These are phyloP conservation scores for Ustilago trichophora DNA, from an alignment of 1,284 basidiomycete species.

Conservation along the genomic window DNA sequence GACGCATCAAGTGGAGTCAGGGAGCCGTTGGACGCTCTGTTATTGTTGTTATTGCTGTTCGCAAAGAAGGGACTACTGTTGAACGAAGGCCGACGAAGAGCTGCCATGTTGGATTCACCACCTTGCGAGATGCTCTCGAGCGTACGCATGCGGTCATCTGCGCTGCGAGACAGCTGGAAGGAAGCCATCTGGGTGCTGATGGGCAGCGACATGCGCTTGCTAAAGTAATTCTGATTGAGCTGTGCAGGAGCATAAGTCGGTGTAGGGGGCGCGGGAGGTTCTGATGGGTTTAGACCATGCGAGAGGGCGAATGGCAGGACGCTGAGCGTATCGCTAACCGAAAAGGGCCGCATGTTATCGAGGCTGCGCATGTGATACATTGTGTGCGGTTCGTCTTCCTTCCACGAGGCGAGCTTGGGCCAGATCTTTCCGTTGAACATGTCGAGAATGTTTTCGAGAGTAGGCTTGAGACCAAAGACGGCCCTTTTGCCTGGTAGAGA, in stretches of 20 bases:
- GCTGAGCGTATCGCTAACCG: slow-evolving; percentile 41
- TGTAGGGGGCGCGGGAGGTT: slow-evolving; percentile 55
- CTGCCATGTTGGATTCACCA: slow-evolving; percentile 20
- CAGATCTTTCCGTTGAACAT: slow-evolving; percentile 82
- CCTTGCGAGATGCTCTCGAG: slow-evolving; percentile 39
- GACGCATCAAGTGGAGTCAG: slow-evolving; percentile 12
- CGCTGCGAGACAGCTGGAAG: slow-evolving; percentile 28
- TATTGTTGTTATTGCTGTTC: neutral
- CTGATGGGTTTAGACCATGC: slow-evolving; percentile 53
- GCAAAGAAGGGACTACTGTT: slow-evolving; percentile 38
- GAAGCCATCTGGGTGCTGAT: slow-evolving; percentile 46
- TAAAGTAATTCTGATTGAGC: slow-evolving; percentile 46
- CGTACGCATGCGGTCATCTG: slow-evolving; percentile 24
- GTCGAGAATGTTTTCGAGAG: slow-evolving; percentile 75
- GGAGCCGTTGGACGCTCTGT: slow-evolving; percentile 12
- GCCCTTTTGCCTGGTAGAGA: slow-evolving; percentile 75
- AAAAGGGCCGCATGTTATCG: slow-evolving; percentile 40
- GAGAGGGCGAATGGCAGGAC: slow-evolving; percentile 54
- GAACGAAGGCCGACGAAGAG: slow-evolving; percentile 30
- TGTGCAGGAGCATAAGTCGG: slow-evolving; percentile 42
- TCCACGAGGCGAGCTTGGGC: slow-evolving; percentile 82
- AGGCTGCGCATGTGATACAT: slow-evolving; percentile 62
- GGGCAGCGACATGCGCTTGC: slow-evolving; percentile 55
- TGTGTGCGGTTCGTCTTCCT: slow-evolving; percentile 68
- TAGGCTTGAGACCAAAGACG: slow-evolving; percentile 74